Base-by-base conservation (phyloP, 192 early-diverging fungal species). In the Coemansia sp. region DNA sequence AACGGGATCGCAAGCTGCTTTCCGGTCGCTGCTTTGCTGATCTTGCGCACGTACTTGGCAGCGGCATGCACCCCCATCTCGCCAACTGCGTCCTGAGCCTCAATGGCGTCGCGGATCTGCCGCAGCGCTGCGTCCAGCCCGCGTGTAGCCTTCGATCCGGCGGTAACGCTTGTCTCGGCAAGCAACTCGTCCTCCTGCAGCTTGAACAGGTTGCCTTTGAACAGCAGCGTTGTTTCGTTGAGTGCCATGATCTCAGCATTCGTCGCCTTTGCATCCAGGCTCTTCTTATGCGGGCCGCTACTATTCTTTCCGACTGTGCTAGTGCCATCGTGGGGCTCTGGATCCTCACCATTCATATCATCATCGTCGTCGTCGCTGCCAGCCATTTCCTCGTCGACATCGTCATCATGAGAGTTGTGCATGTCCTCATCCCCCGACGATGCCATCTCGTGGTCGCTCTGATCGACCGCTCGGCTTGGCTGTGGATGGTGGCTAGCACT, bases 161-260 rank as follows among this genome's bases (percentile, higher is more conserved):
- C 36, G 43, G 53, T 33, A 11, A 77, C 50, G 20, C 9, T 17
- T 17, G 63, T 60, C 34, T 82, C 74, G 32, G 35, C 33, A 23
- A 75, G 68, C 60, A 84, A 66, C 61, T 71, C 65, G 61, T 74
- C 67, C 59, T 89, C 84, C 83, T 97, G 92, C 43, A 98, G 81
- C 74, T 89, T 90, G 83, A 96, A 95, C 59, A 98, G 84, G 75
- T 95, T 96, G 49, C 89, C 89, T 64, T 95, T 93, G 83, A 89
- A 93, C 49, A 97, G 75, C 61, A 92, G 85, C 5, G 87, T 83
- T 0, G 91, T 89, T 60, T 95, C 92, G 76, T 89, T 89, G 64
- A 95, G 73, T 53, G 87, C 86, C 70, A 91, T 88, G 34, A 97
- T 86, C 75, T 97, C 95, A 9, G 90, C 89, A 61, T 86, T 88